Evolutionary conservation across 768 basidiomycete genomes (phyloP), one percentile per base, ranked within the genome.

Genomic region (Serendipita sp.): DNA sequence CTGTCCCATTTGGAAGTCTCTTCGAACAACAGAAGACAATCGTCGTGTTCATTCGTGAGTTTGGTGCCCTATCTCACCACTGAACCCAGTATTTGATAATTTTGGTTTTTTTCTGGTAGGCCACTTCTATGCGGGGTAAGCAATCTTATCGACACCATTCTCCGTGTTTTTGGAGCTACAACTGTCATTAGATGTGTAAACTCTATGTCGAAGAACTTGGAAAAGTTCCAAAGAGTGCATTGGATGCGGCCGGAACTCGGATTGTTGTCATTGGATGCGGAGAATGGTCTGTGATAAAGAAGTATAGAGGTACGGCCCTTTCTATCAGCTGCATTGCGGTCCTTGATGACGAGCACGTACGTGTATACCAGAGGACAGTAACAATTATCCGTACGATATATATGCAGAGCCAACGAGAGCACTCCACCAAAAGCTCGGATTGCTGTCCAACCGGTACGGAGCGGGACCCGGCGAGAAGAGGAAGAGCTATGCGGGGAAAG

Each of bases 341-440:
- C 44, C 63, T 18, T 35, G 44, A 18, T n/a, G 32, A 35, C 23
- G 28, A 16, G 8, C 16, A n/a, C 11, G 18, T 46, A 46, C 18
- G n/a, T 2, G 16, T n/a, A 18, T 51, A 7, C 2, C 8, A 51
- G n/a, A 7, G 0, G 48, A 51, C 48, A 51, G 48, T 51, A 2
- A 3, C 28, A 36, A 30, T n/a, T 60, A 60, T 32, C 56, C 56
- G 4, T 60, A 79, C 0, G 67, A 70, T 32, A 79, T 89, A 32
- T 89, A 83, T 70, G 83, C 86, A 10, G 84, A 90, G 68, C 84
- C 87, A 0, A 75, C 77, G 0, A 78, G 85, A 3, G 71, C 75
- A 30, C 73, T 91, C 0, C 89, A 85, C 70, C 77, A 74, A 30
- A 74, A 75, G 0, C 77, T 90, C 0, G 86, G 85, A 1, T 82